Evolutionary conservation across 1,139 yeast genomes (phyloP), one percentile per base, ranked within the genome.

Genomic region (Sugiyamaella novakii): DNA sequence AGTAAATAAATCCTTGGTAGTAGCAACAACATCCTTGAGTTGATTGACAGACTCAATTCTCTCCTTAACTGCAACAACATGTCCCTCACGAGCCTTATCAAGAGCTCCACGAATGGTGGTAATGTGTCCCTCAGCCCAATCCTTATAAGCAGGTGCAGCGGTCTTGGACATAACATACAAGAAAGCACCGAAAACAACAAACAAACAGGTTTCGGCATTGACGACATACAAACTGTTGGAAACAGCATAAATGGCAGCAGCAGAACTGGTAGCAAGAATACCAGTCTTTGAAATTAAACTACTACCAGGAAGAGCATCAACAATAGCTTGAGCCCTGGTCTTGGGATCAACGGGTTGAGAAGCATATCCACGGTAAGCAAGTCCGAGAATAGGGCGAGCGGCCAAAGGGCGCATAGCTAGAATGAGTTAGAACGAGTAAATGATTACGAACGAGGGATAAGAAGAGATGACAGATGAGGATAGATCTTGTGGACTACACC

Each of bases 271-370:
- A 64, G 97, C 97, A 68, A 92, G 77, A 67, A 91, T 80, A 67
- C 97, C 96, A 59, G 97, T 89, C 81, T 92, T 92, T 61, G 97
- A 81, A 63, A 92, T 73, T 63, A 81, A 77, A 66, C 81, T 82
- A 81, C 81, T 85, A 70, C 97, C 97, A 70, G 98, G 98, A 64
- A 92, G 76, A 59, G 96, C 88, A 64, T 87, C 91, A 64, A 92
- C 80, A 71, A 92, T 83, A 54, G 96, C 82, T 66, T 80, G 74
- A 55, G 98, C 98, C 79, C 87, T 88, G 65, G 84, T 79, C 78
- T 88, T 87, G 70, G 97, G 97, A 65, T 89, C 96, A 24, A 66
- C 65, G 5, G 43, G 43, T 18, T 42, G 46, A 59, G 67, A 61
- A 47, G 75, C 65, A 62, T 69, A 79, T 53, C 51, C 50, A 51